Base-by-base conservation (phyloP, 345 rosid genomes). In the Salix purpurea region DNA sequence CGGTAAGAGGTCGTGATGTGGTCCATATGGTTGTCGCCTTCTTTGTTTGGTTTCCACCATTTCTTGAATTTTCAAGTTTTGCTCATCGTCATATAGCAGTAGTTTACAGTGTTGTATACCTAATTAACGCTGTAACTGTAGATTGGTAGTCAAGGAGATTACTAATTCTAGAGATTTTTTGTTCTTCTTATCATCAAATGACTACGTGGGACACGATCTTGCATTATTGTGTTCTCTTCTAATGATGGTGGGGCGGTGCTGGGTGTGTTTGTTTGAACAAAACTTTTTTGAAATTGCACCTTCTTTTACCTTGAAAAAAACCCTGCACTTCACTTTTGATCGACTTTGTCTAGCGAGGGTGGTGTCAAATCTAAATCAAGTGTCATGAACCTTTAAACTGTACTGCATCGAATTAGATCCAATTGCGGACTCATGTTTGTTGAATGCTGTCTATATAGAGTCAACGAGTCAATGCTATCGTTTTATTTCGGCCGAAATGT, bases 161-260 rank as follows among this genome's bases (percentile, higher is more conserved):
- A 56, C 76, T 77, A 70, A 68, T 70, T 37, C 21, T 9, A 56
- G 40, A 56, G 34, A 71, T 2, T 30, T 30, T 30, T 30, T 30
- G 0, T 0, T 0, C 32, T 30, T 30, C 28, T 74, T 70, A 73
- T 62, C 74, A n/a, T 67, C 44, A 37, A 16, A 74, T 34, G 26
- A 26, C 67, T 23, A 26, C 14, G 65, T 74, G 76, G 64, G 76
- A 69, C 67, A 39, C 66, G 0, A 61, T 52, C 68, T 40, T 76
- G 46, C 73, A 81, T 87, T 70, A 81, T 84, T 70, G 78, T 84
- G 86, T 83, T 79, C 40, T 69, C 39, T 69, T 69, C 62, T 48
- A 52, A 76, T 77, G 64, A 69, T 84, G 81, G 82, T 82, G 83
- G 81, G 87, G 83, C 73, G 82, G 64, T 77, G 44, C 26, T 79